These are phyloP conservation scores for Xylaria sp. DNA, from an alignment of 2,329 filamentous ascomycete genomes.

Conservation along the genomic window DNA sequence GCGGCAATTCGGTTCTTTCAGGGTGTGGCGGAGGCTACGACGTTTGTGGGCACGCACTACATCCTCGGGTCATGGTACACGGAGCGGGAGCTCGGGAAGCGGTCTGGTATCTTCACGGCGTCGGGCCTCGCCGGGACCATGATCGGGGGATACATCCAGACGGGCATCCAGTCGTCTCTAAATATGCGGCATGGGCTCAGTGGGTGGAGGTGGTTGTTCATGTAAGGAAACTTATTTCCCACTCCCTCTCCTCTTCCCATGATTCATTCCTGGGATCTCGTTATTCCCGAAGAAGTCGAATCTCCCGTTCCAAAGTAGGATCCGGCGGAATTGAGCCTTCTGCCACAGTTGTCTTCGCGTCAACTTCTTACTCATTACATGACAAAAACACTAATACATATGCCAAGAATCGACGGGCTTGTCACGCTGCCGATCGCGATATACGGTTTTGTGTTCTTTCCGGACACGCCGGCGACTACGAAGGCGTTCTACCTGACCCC, in stretches of 20 bases:
- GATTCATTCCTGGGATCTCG: background rate
- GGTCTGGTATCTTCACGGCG: constrained; percentile 69
- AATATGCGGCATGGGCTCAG: constrained; percentile 60
- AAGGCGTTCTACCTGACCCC: constrained; percentile 60
- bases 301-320: no score
- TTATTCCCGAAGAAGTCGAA: background rate
- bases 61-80: constrained; percentile 71
- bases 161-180: constrained; percentile 58
- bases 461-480: constrained; percentile 62
- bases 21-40: constrained; percentile 65
- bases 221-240: constrained; percentile 39
- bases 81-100: constrained; percentile 68
- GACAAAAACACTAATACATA: constrained; percentile 9
- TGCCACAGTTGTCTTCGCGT: background rate
- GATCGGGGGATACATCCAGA: constrained; percentile 71
- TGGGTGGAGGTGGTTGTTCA: constrained; percentile 66
- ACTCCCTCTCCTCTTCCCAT: background rate
- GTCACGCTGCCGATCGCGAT: constrained; percentile 66
- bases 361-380: background rate
- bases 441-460: constrained; percentile 65
- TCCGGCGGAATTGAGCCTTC: background rate
- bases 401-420: constrained; percentile 58
- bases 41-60: constrained; percentile 68
- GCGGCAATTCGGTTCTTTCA: constrained; percentile 69
- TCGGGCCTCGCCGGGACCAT: constrained; percentile 69